Conservation (phyloP, 345 rosid genomes). For the Eucalyptus pumila region DNA sequence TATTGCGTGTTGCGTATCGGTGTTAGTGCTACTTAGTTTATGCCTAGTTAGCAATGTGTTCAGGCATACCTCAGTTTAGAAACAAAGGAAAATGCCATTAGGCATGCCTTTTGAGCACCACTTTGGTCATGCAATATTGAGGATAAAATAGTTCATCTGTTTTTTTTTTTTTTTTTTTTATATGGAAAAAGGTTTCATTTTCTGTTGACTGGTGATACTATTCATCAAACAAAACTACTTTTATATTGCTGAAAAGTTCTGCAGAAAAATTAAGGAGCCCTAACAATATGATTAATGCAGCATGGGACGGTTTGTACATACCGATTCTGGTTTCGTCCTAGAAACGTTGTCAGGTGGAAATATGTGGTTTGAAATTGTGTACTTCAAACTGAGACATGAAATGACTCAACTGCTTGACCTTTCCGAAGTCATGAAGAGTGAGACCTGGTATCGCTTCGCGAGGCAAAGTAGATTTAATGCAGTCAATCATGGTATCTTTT, state of each 20-base stretch:
- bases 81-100: not conserved
- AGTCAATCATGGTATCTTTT: not conserved
- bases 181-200: not conserved
- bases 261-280: not conserved
- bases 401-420: slow-evolving; percentile 97
- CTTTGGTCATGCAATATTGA: not conserved
- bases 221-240: not conserved
- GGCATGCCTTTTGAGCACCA: not conserved
- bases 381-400: slow-evolving; percentile 98
- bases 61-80: not conserved
- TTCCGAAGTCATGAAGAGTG: slow-evolving; percentile 88
- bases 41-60: not conserved
- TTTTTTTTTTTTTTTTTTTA: too few relatives aligned
- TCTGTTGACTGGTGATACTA: not conserved
- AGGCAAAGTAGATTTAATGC: slow-evolving; percentile 23
- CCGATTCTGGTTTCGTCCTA: slow-evolving; percentile 91
- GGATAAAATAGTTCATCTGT: not conserved
- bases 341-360: slow-evolving; percentile 95
- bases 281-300: slow-evolving; percentile 22
- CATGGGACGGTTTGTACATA: slow-evolving; percentile 86
- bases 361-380: slow-evolving; percentile 96
- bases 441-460: slow-evolving; percentile 70
- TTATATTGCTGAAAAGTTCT: not conserved
- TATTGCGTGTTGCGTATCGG: rapidly evolving
- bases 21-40: too few relatives aligned